Evolutionary conservation across 2,329 filamentous ascomycete species (phyloP), one percentile per base, ranked within the genome.

Genomic region (Beauveria scarabaeidicola): DNA sequence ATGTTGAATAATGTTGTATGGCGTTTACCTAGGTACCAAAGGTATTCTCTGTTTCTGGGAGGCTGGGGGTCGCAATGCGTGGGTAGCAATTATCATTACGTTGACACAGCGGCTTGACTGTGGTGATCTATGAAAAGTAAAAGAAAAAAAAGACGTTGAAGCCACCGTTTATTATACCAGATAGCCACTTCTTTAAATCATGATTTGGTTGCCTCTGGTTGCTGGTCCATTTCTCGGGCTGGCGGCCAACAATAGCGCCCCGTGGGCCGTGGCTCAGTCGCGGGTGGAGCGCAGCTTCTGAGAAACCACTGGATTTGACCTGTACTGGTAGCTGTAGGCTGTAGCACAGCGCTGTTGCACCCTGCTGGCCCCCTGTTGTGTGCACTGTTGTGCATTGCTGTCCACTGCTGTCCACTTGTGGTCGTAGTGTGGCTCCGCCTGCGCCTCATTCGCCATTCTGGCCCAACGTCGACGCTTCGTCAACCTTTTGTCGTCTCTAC

Each of bases 401-500:
- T 21, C 43, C 19, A 9, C n/a, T 43, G n/a, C 17, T 43, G 17
- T 10, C 17, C n/a, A 44, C 41, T 13, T 44, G n/a, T 44, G 19
- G 32, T 36, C 19, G 9, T 44, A 11, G 17, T 41, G 23, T 48
- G 53, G 44, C 53, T 48, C 29, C 27, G 52, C 55, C 38, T 51
- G 46, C 55, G 55, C 55, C 46, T 46, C 55, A 19, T 15, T 57
- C 36, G 32, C 32, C 32, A 43, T 41, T 58, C 51, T 58, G 36
- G 55, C 55, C 55, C 55, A 58, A 58, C 55, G 54, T 44, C 29
- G 47, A 25, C 38, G 44, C 43, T 55, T 41, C 44, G 17, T 44
- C 55, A 43, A 51, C 44, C 43, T 56, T 56, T 11, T 40, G 43
- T 41, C 44, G 54, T 51, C 32, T 57, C 55, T 47, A 19, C 19